These are phyloP conservation scores for Boletus putidus DNA, from an alignment of 1,284 basidiomycete species.

Conservation along the genomic window DNA sequence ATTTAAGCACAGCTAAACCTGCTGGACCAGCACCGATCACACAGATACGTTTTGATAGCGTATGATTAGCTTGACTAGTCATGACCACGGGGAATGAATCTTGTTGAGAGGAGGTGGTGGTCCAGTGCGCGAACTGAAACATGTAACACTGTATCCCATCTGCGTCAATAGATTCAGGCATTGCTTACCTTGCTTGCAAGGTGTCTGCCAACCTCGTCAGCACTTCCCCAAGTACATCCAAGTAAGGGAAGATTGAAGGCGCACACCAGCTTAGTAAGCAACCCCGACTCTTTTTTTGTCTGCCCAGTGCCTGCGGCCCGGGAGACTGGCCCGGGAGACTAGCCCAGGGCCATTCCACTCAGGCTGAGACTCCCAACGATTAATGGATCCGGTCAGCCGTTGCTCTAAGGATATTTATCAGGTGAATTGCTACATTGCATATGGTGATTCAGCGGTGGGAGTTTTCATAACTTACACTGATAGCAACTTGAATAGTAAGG, in stretches of 20 bases:
- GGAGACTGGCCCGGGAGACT: too few relatives aligned
- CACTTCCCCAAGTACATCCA: not conserved
- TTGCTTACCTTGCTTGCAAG: not conserved
- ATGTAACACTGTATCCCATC: not conserved
- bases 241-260: too few relatives aligned
- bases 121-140: not conserved
- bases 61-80: constrained; percentile 4
- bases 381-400: too few relatives aligned
- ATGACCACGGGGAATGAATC: constrained; percentile 6
- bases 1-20: constrained; percentile 66
- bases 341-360: too few relatives aligned
- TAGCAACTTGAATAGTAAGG: too few relatives aligned
- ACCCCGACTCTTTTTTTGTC: not conserved
- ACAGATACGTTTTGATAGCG: constrained; percentile 49
- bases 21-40: constrained; percentile 69
- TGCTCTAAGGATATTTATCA: too few relatives aligned
- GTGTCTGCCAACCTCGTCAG: not conserved
- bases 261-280: constrained; percentile 3
- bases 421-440: too few relatives aligned
- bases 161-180: not conserved
- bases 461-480: too few relatives aligned
- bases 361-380: too few relatives aligned
- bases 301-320: too few relatives aligned
- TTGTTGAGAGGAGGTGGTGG: not conserved
- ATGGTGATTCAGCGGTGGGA: too few relatives aligned